Evolutionary conservation across 2,329 filamentous ascomycete genomes (phyloP).

Genomic region (Zymoseptoria pseudotritici): DNA sequence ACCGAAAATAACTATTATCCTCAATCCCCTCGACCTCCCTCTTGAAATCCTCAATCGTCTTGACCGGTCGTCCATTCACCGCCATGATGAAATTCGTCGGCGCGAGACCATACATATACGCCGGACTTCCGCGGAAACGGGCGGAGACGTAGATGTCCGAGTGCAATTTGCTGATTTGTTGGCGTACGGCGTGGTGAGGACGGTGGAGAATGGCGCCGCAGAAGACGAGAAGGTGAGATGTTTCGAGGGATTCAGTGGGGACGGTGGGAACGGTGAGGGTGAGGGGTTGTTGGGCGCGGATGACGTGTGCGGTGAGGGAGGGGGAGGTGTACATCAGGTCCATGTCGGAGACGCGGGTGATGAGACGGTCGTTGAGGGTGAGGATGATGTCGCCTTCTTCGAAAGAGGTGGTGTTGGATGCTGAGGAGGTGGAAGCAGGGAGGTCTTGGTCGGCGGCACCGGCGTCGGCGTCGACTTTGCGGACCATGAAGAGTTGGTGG

Average conservation of each 20-base stretch:
- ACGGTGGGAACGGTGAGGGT: conserved; percentile 74
- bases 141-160: conserved; percentile 95
- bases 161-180: conserved; percentile 94
- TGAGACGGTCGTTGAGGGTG: conserved; percentile 81
- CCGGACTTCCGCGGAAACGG: conserved; percentile 70
- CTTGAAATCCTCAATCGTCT: conserved; percentile 74
- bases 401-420: conserved; percentile 49
- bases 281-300: conserved; percentile 77
- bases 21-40: conserved; percentile 77
- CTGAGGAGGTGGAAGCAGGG: neutral
- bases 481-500: conserved; percentile 97
- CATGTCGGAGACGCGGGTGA: conserved; percentile 86
- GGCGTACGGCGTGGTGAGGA: conserved; percentile 90
- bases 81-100: conserved; percentile 97
- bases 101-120: conserved; percentile 84
- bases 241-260: conserved; percentile 83
- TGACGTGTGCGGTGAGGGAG: conserved; percentile 71
- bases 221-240: conserved; percentile 83
- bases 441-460: neutral
- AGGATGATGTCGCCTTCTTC: conserved; percentile 89
- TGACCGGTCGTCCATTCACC: conserved; percentile 82
- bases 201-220: conserved; percentile 90
- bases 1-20: conserved; percentile 95
- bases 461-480: conserved; percentile 62
- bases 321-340: conserved; percentile 95